These are phyloP conservation scores for Linum tenue DNA, from an alignment of 345 rosid species.

Conservation along the genomic window DNA sequence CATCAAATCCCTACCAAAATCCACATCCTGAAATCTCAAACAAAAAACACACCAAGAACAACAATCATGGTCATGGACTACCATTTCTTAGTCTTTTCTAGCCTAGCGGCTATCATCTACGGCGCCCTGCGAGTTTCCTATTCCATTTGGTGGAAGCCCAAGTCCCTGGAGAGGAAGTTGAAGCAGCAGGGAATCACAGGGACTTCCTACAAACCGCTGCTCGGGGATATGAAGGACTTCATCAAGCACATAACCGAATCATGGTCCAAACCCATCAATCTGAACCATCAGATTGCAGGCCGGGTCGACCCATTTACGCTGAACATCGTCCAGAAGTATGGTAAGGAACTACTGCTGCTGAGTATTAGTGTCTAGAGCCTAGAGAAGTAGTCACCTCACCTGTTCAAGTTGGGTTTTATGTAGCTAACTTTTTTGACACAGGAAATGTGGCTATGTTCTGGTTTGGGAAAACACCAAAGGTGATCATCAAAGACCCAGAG, in stretches of 20 bases:
- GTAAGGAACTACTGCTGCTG: slow-evolving; percentile 10
- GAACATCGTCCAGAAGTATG: slow-evolving; percentile 25
- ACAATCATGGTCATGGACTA: too few relatives aligned
- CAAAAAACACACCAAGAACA: too few relatives aligned
- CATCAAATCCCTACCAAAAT: too few relatives aligned
- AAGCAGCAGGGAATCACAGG: slow-evolving; percentile 34
- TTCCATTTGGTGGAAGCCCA: slow-evolving; percentile 34
- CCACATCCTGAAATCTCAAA: too few relatives aligned
- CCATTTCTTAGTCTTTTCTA: neutral
- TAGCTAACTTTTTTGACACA: slow-evolving; percentile 12
- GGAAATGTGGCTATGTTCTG: slow-evolving; percentile 39
- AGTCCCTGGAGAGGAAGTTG: slow-evolving; percentile 23
- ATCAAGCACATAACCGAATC: slow-evolving; percentile 24
- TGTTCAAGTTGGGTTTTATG: neutral
- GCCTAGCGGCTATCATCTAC: neutral
- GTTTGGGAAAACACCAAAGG: slow-evolving; percentile 34
- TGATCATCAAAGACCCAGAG: slow-evolving; percentile 34
- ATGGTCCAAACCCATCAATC: slow-evolving; percentile 30
- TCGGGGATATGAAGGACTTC: slow-evolving; percentile 33
- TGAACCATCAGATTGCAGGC: slow-evolving; percentile 25
- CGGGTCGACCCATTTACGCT: slow-evolving; percentile 32
- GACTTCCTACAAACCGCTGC: slow-evolving; percentile 26
- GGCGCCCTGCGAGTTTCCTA: neutral
- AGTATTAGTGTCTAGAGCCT: neutral
- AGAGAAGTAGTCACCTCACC: neutral